Conservation (phyloP, 768 basidiomycete species). For the Russula foetens region DNA sequence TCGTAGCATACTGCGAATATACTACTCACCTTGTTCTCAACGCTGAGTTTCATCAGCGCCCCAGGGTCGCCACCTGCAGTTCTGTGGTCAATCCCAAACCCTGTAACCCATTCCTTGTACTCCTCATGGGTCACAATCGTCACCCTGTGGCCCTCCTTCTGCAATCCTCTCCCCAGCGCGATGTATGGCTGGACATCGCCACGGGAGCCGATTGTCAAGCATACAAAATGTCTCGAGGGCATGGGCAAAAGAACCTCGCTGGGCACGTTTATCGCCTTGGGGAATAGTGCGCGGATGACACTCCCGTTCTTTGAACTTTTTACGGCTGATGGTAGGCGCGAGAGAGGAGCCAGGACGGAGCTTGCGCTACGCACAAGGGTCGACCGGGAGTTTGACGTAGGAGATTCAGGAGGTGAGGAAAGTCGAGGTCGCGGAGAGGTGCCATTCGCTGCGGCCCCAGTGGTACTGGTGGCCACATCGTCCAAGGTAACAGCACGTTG, state of each 20-base stretch:
- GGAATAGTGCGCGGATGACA: conserved; percentile 28
- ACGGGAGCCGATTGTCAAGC: conserved; percentile 57
- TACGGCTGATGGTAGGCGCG: conserved; percentile 32
- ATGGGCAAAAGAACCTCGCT: conserved; percentile 26
- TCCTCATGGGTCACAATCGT: conserved; percentile 43
- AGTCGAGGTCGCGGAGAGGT: background rate
- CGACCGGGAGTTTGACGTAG: background rate
- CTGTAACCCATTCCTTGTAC: conserved; percentile 48
- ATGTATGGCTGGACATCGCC: conserved; percentile 47
- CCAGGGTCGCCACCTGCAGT: conserved; percentile 64
- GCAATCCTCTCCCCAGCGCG: conserved; percentile 34
- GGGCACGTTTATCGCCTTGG: conserved; percentile 45
- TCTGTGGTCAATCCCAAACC: conserved; percentile 51
- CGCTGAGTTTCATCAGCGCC: conserved; percentile 55
- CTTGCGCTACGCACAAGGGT: conserved; percentile 24
- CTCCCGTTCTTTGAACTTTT: conserved; percentile 26
- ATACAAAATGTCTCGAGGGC: conserved; percentile 46
- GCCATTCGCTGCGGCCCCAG: background rate
- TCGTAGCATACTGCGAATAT: background rate
- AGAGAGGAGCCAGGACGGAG: conserved; percentile 37
- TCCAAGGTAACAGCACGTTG: background rate
- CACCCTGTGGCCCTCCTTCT: conserved; percentile 36
- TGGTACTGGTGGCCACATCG: background rate
- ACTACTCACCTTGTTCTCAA: conserved; percentile 35
- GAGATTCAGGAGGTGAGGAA: conserved; percentile 1